Base-by-base conservation (phyloP, 2,329 filamentous ascomycete genomes). In the Neopestalotiopsis sp. region DNA sequence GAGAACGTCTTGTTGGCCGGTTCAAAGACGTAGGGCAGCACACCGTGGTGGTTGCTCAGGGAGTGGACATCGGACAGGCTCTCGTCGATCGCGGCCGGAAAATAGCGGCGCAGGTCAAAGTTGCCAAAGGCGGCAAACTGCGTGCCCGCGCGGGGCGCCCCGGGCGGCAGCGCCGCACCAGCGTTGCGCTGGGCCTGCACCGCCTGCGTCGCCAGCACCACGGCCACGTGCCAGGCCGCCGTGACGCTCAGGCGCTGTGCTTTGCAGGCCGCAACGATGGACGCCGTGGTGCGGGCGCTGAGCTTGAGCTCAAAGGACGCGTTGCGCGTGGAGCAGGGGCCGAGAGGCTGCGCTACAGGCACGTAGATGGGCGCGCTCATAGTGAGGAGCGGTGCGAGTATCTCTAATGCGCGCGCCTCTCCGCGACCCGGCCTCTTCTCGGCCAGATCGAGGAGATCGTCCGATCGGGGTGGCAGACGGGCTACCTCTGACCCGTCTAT, bases 71-170 rank as follows among this genome's bases (percentile, higher is more conserved):
- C 68, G 14, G 66, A 17, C 6, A 49, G 6, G 24, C 20, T 13
- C 14, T 42, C 28, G 28, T 56, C 38, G 12, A 30, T 49, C 32
- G 61, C 34, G 7, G 40, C 66, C 4, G 68, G 68, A 66, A 70
- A 70, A 34, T 70, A 70, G 45, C 68, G 68, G 24, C 68, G 68
- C 32, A 70, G 66, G 49, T 70, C 68, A 45, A 70, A 70, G 62
- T 70, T 70, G 20, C 68, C 68, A 68, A 68, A 70, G 14, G 59
- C 64, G 20, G 66, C 68, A 49, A 70, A 70, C 61, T 70, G 66
- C 40, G 61, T 66, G n/a, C 68, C 68, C 2, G 58, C 62, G 5
- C 4, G 0, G 2, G 24, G 17, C 10, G 4, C 68, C 24, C 32
- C 57, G 3, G 57, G 24, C 6, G 14, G 13, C 2, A 7, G 12